Base-by-base conservation (phyloP, 2,329 filamentous ascomycete genomes). In the Colletotrichum filicis region DNA sequence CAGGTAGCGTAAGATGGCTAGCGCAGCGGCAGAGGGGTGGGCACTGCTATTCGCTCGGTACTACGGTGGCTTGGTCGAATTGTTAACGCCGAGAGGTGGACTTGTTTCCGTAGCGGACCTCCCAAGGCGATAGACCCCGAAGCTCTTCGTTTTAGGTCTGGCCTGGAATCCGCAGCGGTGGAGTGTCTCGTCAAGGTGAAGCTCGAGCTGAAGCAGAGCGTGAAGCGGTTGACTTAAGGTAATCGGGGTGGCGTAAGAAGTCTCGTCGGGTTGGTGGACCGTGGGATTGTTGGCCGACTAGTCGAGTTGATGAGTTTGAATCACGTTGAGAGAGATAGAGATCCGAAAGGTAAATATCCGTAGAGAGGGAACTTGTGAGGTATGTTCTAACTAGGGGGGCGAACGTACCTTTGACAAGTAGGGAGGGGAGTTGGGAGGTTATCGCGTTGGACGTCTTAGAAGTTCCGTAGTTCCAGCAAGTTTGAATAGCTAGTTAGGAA, bases 31-130 rank as follows among this genome's bases (percentile, higher is more conserved):
- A 49, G 61, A 49, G n/a, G 49, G 59, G 12, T 42, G 68, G 46
- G 30, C 55, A 37, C 65, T 74, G 62, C 58, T 55, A 74, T 67
- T 68, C 62, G 71, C 57, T 74, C 68, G 68, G 68, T 46, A 74
- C n/a, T 42, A 28, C 26, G 35, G 62, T 72, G 71, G 71, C 71
- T 65, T 74, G 67, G 68, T 67, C n/a, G 68, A 58, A 24, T 24
- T 52, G 12, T 62, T 62, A 74, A 74, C 56, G 68, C 71, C 71
- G 57, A 59, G 49, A 42, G 64, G 60, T 42, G 55, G 58, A 57
- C 30, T 32, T 30, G 55, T 60, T 32, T 58, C n/a, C 35, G 59
- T 49, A 64, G 42, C 37, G 30, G 37, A 60, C 55, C 60, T 60
- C 32, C 42, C 30, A 61, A 55, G 52, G 58, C 32, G 24, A 55